Percentiles rank a stretch among this genome's conserved stretches.
phyloP scores from a whole-genome alignment of 2,329 filamentous ascomycete species.

The Hypoxylon sp. region DNA sequence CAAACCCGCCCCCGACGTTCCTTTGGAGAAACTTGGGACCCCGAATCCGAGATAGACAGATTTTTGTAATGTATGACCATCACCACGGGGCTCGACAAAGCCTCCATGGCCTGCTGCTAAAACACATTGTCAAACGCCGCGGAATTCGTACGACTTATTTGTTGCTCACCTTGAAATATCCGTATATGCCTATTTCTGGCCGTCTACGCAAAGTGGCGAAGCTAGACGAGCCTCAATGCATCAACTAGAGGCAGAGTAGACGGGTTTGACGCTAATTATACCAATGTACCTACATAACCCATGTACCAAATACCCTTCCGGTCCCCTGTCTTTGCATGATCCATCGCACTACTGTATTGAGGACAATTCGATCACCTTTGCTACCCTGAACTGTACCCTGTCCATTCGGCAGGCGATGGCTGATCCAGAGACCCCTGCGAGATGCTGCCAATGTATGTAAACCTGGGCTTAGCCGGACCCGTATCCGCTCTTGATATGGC shows the following conservation, averaged over 20 bases:
- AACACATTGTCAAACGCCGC: conserved; percentile 35
- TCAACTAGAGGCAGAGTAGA: conserved; percentile 24
- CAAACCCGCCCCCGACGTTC: conserved; percentile 50
- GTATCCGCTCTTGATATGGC: conserved; percentile 63
- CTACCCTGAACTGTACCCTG: conserved; percentile 55
- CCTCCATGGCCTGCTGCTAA: conserved; percentile 9
- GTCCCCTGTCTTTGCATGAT: conserved; percentile 55
- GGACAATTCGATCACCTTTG: conserved; percentile 54
- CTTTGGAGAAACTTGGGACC: conserved; percentile 34
- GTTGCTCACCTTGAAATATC: conserved; percentile 19
- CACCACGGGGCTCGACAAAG: conserved; percentile 25
- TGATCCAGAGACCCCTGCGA: conserved; percentile 55
- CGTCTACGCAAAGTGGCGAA: conserved; percentile 51
- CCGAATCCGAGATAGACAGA: conserved; percentile 18
- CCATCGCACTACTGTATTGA: conserved; percentile 49
- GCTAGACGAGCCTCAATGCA: conserved; percentile 44
- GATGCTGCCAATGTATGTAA: conserved; percentile 55
- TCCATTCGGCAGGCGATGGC: conserved; percentile 58
- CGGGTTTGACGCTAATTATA: conserved; percentile 58
- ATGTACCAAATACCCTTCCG: conserved; percentile 46
- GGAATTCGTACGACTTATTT: conserved; percentile 18
- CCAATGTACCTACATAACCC: conserved; percentile 52
- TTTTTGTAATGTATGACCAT: conserved; percentile 26
- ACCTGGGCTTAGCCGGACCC: conserved; percentile 60
- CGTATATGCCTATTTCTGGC: conserved; percentile 28